Evolutionary conservation across 2,329 filamentous ascomycete species (phyloP), one percentile per base, ranked within the genome.

Genomic region (Alternaria viburni): DNA sequence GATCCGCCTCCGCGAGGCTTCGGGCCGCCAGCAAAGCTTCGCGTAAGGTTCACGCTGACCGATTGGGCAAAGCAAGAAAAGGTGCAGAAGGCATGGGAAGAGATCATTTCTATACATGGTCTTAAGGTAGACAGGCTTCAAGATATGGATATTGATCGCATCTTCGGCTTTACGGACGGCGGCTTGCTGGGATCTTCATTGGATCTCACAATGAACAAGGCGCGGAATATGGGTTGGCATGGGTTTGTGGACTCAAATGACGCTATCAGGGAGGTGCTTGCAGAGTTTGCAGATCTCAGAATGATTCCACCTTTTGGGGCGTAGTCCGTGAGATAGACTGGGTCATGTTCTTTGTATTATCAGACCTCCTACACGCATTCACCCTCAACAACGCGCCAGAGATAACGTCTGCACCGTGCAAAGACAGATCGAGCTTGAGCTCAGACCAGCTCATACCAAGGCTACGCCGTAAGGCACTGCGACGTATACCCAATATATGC

Each of bases 131-230:
- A 81, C 59, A 79, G 80, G 17, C 79, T 86, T 30, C 58, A 72
- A 13, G 67, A 75, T 11, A 77, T 79, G 57, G 81, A 84, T 45
- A 71, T 83, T 15, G 82, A 83, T 32, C 79, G 80, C 3, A 77
- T 84, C 41, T 85, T 86, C 56, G 76, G 78, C 3, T 84, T 86
- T 61, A 77, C 81, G 4, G 83, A 86, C 67, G 75, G 74, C 25
- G 73, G 79, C 32, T 62, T 84, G 59, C 69, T 76, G 43, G 72
- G 77, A 4, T 72, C 67, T 1, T 66, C 69, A 11, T 3, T 72
- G 62, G 45, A 71, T 77, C 56, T 76, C 64, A 69, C 79, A 9
- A 83, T 83, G 80, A 81, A 81, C 62, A 85, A 85, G 69, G 79
- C 80, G 28, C 77, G 80, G 45, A 81, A 81, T 58, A 70, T 84